These are phyloP conservation scores for Gliomastix tumulicola DNA, from an alignment of 2,329 filamentous ascomycete species.

Conservation along the genomic window DNA sequence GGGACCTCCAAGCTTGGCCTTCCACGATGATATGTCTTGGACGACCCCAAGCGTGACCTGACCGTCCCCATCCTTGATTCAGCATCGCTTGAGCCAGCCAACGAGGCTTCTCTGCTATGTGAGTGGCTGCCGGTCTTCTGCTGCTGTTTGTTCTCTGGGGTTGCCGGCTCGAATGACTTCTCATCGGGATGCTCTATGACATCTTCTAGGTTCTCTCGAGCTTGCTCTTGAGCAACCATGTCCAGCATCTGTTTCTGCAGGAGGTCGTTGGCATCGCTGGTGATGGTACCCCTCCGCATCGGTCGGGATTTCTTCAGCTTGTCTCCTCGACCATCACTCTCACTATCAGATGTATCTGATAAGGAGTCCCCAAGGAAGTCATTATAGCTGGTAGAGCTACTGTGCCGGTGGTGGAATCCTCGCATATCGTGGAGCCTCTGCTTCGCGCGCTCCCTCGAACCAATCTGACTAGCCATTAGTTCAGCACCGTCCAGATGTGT, in stretches of 20 bases:
- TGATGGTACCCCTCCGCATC: conserved; percentile 37
- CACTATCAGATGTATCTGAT: conserved; percentile 56
- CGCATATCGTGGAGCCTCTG: conserved; percentile 52
- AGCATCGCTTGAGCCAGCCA: conserved; percentile 29
- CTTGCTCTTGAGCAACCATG: conserved; percentile 47
- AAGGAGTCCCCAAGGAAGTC: conserved; percentile 36
- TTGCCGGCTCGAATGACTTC: neutral
- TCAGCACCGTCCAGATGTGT: too few species aligned
- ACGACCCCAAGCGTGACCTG: conserved; percentile 11
- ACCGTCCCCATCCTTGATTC: conserved; percentile 21
- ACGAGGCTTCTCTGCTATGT: conserved; percentile 27
- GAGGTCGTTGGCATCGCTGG: conserved; percentile 41
- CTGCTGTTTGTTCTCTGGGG: conserved; percentile 17
- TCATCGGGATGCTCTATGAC: conserved; percentile 19
- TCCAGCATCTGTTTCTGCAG: conserved; percentile 57
- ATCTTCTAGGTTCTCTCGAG: conserved; percentile 22
- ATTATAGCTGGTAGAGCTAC: conserved; percentile 41
- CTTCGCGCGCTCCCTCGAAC: conserved; percentile 51
- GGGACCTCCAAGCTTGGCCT: conserved; percentile 44
- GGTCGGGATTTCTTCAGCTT: conserved; percentile 19
- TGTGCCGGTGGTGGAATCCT: conserved; percentile 47
- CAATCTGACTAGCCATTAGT: too few species aligned
- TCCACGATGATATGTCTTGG: conserved; percentile 16
- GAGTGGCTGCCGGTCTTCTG: conserved; percentile 20
- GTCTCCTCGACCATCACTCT: conserved; percentile 32